Evolutionary conservation across 1,284 basidiomycete species (phyloP), one percentile per base, ranked within the genome.

Genomic region (Ganoderma leucocontextum): DNA sequence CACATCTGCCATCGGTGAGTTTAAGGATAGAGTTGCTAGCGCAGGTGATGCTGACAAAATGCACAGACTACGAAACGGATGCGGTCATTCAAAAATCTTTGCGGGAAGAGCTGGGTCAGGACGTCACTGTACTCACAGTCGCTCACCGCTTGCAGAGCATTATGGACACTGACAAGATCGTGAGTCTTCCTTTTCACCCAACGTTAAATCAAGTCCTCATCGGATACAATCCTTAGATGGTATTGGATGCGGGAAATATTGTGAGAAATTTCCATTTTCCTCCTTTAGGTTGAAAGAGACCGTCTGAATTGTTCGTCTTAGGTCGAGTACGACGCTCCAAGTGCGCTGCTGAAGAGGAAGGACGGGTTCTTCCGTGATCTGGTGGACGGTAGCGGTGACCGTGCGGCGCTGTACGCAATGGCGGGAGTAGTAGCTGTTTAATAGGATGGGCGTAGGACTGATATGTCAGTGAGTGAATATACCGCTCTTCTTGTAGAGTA

Each of bases 101-200:
- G 44, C 81, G 87, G 8, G 82, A 81, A 62, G 84, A 87, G 70
- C 81, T 90, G 36, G 80, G 78, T 10, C 75, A 80, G 7, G 87
- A 86, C 67, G 85, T 86, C 3, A 91, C 88, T 0, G 76, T 91
- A 2, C 82, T 91, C 59, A 90, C 87, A 15, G 80, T 91, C 39
- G 90, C 90, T 5, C 90, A 91, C 76, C 85, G 90, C 42, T 78
- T 91, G n/a, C 89, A 90, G 73, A 91, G 89, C 2, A 88, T 91
- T 69, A 89, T 90, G 82, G 89, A 90, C 69, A 84, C 87, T 0
- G 81, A 80, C 72, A 80, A 77, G 63, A 79, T 79, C 47, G 75
- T 75, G 70, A 64, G 82, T 71, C 4, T 53, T 33, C 15, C 10
- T 29, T 44, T 38, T 2, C 25, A 7, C 33, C 2, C 17, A 41